Evolutionary conservation across 2,329 filamentous ascomycete genomes (phyloP), one percentile per base, ranked within the genome.

Genomic region (Fusarium sp.): DNA sequence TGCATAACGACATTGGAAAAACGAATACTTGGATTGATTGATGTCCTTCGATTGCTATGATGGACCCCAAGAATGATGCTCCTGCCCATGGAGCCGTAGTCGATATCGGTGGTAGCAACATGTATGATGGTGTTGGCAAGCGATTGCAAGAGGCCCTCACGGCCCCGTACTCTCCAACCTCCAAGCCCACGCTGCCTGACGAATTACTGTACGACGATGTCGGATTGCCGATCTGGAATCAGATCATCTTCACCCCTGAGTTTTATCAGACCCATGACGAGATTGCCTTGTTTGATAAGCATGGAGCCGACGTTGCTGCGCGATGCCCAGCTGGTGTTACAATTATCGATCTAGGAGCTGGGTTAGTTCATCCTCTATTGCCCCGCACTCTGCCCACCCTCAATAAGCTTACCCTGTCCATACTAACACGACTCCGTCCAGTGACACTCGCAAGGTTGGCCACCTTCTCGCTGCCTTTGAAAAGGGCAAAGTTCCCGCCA

Each of bases 231-330:
- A 82, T 83, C 66, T 84, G 83, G 83, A 82, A 82, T 49, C 63
- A 82, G 14, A 83, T 84, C 62, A 84, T 84, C 59, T 81, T 78
- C 67, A 81, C 77, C 1, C 72, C 76, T 3, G 78, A 83, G 44
- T 83, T 83, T 64, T 84, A 84, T 63, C 83, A 84, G 65, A 83
- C 82, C 5, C 78, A 80, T 35, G 82, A 84, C 39, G 83, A 84
- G 74, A 81, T 81, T 25, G 73, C 68, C 12, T 69, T 84, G 4
- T 80, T 84, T 38, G 72, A 81, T 39, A 60, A 71, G 53, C 75
- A 83, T 69, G 81, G 81, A 11, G 56, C 68, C n/a, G 78, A 81
- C 4, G 78, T 84, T 61, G 80, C 79, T n/a, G 59, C 59, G 22
- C 74, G 71, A 17, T 65, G 81, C 33, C 62, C 77, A 25, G 65